phyloP scores from a whole-genome alignment of 1,139 yeast species.

The Blastobotrys petasosporus region DNA sequence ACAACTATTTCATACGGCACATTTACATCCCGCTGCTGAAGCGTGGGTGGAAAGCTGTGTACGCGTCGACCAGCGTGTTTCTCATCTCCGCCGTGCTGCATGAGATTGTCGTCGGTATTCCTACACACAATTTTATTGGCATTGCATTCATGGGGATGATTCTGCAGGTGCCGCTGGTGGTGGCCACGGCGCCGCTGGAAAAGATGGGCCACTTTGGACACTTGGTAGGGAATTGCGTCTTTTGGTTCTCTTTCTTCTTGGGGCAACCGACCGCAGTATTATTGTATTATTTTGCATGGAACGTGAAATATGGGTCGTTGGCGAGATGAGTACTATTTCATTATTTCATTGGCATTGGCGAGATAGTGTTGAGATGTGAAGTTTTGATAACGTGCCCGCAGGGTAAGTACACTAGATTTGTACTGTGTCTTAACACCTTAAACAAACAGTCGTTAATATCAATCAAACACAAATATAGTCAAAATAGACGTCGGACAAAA shows the following conservation, averaged over 20 bases:
- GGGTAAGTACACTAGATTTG: too few species aligned
- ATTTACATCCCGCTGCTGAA: constrained; percentile 43
- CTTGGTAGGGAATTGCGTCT: constrained; percentile 41
- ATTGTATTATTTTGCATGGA: constrained; percentile 42
- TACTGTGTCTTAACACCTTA: too few species aligned
- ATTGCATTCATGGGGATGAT: constrained; percentile 42
- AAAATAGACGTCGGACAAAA: too few species aligned
- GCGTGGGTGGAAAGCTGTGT: constrained; percentile 30
- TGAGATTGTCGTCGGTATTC: constrained; percentile 43
- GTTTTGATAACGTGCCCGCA: too few species aligned
- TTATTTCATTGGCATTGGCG: too few species aligned
- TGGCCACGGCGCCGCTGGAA: constrained; percentile 38
- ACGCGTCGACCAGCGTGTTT: constrained; percentile 36
- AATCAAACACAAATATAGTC: too few species aligned
- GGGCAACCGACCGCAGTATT: constrained; percentile 43
- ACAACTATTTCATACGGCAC: constrained; percentile 57
- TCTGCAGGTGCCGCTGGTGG: constrained; percentile 39
- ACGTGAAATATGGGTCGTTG: constrained; percentile 29
- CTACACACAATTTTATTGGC: constrained; percentile 43
- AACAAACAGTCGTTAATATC: too few species aligned
- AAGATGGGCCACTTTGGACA: constrained; percentile 36
- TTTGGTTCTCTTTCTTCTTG: constrained; percentile 41
- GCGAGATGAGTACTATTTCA: constrained; percentile 3
- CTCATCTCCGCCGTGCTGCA: constrained; percentile 41
- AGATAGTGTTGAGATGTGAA: too few species aligned